phyloP scores from a whole-genome alignment of 768 basidiomycete species.

The Multifurca ochricompacta region DNA sequence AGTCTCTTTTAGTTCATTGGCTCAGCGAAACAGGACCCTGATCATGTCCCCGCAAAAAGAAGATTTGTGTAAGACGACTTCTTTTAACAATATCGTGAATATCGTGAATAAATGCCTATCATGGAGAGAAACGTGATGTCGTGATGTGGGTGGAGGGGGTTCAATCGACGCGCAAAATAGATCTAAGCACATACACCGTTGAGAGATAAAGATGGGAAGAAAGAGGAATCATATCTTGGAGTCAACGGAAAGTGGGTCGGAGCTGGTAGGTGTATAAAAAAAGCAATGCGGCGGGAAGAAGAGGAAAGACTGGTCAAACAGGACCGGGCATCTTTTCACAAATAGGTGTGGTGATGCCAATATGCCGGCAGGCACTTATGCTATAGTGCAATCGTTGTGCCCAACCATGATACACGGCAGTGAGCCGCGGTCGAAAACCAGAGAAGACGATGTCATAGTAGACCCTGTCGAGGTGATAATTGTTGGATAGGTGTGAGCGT shows the following conservation, averaged over 20 bases:
- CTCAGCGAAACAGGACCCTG: neutral
- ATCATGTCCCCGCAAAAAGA: conserved; percentile 5
- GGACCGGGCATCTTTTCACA: neutral
- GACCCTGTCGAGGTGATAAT: conserved; percentile 3
- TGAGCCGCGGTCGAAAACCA: conserved; percentile 18
- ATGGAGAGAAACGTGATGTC: conserved; percentile 4
- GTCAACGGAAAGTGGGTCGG: neutral
- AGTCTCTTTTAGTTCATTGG: neutral
- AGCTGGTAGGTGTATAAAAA: neutral
- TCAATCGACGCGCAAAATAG: neutral
- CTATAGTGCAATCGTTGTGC: neutral
- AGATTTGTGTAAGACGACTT: conserved; percentile 1
- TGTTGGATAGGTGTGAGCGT: neutral
- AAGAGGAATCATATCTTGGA: conserved; percentile 1
- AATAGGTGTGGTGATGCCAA: neutral
- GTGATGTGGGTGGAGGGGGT: neutral
- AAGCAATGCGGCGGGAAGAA: neutral
- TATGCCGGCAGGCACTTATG: neutral
- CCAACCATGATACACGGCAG: conserved; percentile 6
- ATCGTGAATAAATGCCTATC: neutral
- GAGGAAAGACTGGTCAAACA: neutral
- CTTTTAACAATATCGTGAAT: too few species aligned
- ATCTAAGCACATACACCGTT: neutral
- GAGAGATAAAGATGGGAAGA: neutral
- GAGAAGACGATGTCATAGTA: conserved; percentile 7